A percentile compares a stretch with the other conserved stretches of the same genome.
These are phyloP conservation scores for Apiospora aurea DNA, from an alignment of 2,329 filamentous ascomycete species.

Conservation along the genomic window DNA sequence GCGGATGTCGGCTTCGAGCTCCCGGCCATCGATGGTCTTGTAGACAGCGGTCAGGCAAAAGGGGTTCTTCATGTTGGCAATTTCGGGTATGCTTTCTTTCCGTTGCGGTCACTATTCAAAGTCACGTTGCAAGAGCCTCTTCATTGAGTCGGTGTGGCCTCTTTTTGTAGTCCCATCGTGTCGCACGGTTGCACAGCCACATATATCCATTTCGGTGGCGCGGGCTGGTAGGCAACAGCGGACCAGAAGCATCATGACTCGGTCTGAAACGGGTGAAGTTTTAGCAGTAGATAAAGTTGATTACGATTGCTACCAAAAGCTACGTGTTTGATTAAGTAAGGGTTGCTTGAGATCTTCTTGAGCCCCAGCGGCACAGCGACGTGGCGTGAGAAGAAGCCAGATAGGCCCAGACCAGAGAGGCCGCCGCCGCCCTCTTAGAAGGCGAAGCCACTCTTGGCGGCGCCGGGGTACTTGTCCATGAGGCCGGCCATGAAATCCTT, in stretches of 20 bases:
- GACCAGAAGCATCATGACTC: background rate
- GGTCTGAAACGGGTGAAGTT: constrained; percentile 7
- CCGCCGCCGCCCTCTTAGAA: constrained; percentile 22
- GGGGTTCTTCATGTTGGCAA: constrained; percentile 21
- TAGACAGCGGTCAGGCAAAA: constrained; percentile 35
- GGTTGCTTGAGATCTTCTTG: background rate
- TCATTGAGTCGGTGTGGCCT: background rate
- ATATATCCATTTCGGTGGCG: constrained; percentile 12
- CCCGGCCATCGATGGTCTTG: constrained; percentile 37
- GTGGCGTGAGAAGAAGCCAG: too few species aligned
- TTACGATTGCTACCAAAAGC: background rate
- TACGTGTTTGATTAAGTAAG: constrained; percentile 15
- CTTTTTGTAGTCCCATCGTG: constrained; percentile 2
- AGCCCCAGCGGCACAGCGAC: background rate
- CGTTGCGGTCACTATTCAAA: background rate
- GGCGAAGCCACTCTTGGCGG: constrained; percentile 29
- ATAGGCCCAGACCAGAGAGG: background rate
- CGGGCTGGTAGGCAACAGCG: background rate
- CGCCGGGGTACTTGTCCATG: constrained; percentile 31
- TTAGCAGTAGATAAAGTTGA: background rate
- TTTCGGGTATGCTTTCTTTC: background rate
- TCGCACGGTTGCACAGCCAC: background rate
- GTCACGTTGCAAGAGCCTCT: background rate
- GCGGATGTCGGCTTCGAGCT: constrained; percentile 42
- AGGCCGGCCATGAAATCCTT: constrained; percentile 31